Percentiles rank a stretch among this genome's conserved stretches.
These are phyloP conservation scores for Turritis glabra DNA, from an alignment of 345 rosid genomes.

Conservation along the genomic window DNA sequence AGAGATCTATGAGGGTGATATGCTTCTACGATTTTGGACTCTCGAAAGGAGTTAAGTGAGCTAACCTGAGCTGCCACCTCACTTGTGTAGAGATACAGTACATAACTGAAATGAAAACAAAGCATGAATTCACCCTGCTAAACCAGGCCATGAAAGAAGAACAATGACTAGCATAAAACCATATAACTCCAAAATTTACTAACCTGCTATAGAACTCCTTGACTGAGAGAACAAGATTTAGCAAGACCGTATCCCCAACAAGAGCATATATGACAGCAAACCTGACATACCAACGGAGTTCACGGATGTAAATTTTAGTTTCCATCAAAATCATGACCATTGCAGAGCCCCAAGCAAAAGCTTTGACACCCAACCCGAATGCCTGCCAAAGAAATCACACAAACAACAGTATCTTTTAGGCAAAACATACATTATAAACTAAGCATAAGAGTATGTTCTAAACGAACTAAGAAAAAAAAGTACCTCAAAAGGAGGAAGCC, in stretches of 20 bases:
- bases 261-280: conserved; percentile 78
- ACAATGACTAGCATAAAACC: conserved; percentile 1
- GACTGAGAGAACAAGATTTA: conserved; percentile 73
- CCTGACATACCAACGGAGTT: conserved; percentile 93
- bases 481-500: conserved; percentile 96
- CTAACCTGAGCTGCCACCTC: conserved; percentile 92
- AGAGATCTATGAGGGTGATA: not conserved
- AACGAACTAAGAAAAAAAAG: not conserved
- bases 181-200: not conserved
- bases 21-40: not conserved
- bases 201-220: conserved; percentile 73
- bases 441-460: not conserved
- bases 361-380: conserved; percentile 64
- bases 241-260: conserved; percentile 83
- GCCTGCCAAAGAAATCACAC: conserved; percentile 50
- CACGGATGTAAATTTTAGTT: conserved; percentile 75
- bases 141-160: conserved; percentile 11
- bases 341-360: conserved; percentile 78
- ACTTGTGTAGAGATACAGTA: conserved; percentile 66
- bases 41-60: conserved; percentile 26
- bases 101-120: conserved; percentile 57
- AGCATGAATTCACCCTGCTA: conserved; percentile 35
- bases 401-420: not conserved
- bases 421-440: conserved; percentile 6
- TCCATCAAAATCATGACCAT: conserved; percentile 71